phyloP scores from a whole-genome alignment of 2,329 filamentous ascomycete genomes.

The Trichoderma koningii region DNA sequence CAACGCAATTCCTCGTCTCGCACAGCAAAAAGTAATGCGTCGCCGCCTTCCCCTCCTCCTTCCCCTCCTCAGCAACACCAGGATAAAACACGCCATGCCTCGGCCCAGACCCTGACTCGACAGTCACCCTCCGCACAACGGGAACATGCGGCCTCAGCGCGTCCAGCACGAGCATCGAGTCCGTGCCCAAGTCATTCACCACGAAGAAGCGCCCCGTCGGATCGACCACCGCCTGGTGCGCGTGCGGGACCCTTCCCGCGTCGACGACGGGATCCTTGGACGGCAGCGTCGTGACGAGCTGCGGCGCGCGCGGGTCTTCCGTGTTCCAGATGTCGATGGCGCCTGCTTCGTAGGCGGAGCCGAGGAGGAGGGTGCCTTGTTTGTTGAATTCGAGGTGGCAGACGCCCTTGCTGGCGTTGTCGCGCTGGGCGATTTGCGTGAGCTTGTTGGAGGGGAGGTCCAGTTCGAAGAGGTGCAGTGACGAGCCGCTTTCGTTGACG shows the following conservation, averaged over 20 bases:
- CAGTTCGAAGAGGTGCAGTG: conserved; percentile 44
- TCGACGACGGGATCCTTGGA: conserved; percentile 32
- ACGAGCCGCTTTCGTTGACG: conserved; percentile 49
- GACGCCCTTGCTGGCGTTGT: conserved; percentile 46
- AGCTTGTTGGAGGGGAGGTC: conserved; percentile 38
- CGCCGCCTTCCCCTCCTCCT: conserved; percentile 30
- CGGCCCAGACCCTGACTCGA: conserved; percentile 49
- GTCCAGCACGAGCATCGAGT: conserved; percentile 50
- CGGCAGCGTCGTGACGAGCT: conserved; percentile 45
- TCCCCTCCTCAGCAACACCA: too few relatives aligned
- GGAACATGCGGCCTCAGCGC: conserved; percentile 40
- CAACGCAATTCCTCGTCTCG: conserved; percentile 49
- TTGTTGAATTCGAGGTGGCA: conserved; percentile 52
- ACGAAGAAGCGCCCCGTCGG: conserved; percentile 53
- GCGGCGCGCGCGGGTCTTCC: conserved; percentile 37
- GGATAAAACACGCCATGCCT: conserved; percentile 55
- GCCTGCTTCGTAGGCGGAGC: conserved; percentile 46
- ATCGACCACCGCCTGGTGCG: conserved; percentile 53
- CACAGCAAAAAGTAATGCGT: conserved; percentile 52
- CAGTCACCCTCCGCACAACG: conserved; percentile 39
- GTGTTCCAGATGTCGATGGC: conserved; percentile 52
- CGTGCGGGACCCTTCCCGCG: conserved; percentile 42
- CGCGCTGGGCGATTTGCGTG: conserved; percentile 33
- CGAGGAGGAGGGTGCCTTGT: conserved; percentile 49
- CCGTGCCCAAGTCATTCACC: conserved; percentile 53